A percentile compares a stretch with the other conserved stretches of the same genome.
These are phyloP conservation scores for Helianthus annuus DNA, from an alignment of 129 eudicot genomes.

Conservation along the genomic window DNA sequence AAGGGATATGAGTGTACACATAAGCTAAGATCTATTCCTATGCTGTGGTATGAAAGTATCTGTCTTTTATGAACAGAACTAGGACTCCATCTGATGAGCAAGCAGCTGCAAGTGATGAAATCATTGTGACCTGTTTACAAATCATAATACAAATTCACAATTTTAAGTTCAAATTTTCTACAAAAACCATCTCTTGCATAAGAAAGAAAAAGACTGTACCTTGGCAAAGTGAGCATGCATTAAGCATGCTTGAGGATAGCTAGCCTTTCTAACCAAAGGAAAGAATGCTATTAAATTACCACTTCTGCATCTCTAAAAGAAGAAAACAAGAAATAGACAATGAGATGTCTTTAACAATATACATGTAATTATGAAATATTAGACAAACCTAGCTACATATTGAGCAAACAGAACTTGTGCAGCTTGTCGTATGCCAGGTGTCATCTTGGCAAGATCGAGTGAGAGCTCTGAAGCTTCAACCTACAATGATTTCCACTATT, in stretches of 20 bases:
- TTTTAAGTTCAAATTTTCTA: too few relatives aligned
- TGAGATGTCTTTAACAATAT: slow-evolving; percentile 2
- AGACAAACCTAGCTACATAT: slow-evolving; percentile 81
- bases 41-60: too few relatives aligned
- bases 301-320: slow-evolving; percentile 86
- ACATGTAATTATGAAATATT: neutral
- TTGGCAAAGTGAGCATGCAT: slow-evolving; percentile 99
- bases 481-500: slow-evolving; percentile 49
- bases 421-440: slow-evolving; percentile 84
- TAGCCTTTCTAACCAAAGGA: slow-evolving; percentile 74
- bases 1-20: too few relatives aligned
- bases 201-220: slow-evolving; percentile 48
- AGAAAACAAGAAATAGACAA: slow-evolving; percentile 20
- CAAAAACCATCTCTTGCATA: too few relatives aligned
- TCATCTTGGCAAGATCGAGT: slow-evolving; percentile 97
- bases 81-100: too few relatives aligned
- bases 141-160: too few relatives aligned
- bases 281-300: slow-evolving; percentile 91
- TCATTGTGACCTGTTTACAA: too few relatives aligned
- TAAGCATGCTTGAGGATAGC: slow-evolving; percentile 91
- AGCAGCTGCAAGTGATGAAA: too few relatives aligned
- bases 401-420: slow-evolving; percentile 86
- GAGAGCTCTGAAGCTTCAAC: slow-evolving; percentile 99
- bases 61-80: too few relatives aligned
- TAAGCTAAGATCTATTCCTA: too few relatives aligned